Evolutionary conservation across 2,329 filamentous ascomycete genomes (phyloP).

Genomic region (Plenodomus tracheiphilus): DNA sequence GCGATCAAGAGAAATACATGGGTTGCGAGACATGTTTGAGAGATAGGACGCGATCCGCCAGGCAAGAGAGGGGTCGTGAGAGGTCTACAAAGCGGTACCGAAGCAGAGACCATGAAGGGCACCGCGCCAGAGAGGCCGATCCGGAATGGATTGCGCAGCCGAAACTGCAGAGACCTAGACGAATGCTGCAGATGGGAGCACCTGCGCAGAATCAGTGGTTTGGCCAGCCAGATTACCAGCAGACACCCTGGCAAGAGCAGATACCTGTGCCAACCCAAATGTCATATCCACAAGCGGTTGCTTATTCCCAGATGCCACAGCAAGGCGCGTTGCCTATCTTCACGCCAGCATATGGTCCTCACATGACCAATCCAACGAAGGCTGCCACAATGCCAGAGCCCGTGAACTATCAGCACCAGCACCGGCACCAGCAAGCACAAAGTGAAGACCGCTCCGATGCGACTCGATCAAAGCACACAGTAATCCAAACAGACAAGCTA

Average conservation of each 20-base stretch:
- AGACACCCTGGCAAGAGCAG: constrained; percentile 3
- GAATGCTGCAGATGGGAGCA: constrained; percentile 1
- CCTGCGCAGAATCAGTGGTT: constrained; percentile 2
- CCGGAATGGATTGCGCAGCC: background rate
- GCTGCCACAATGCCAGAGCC: constrained; percentile 1
- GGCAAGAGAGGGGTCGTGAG: constrained; percentile 3
- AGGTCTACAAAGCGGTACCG: constrained; percentile 2
- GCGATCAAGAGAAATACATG: constrained; percentile 1
- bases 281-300: background rate
- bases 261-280: background rate
- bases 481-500: background rate
- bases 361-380: background rate
- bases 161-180: constrained; percentile 1
- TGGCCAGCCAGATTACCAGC: background rate
- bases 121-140: background rate
- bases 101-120: background rate
- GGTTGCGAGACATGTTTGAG: background rate
- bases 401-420: constrained; percentile 1
- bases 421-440: constrained; percentile 2
- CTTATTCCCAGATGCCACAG: background rate
- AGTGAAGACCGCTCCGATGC: constrained; percentile 1
- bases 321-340: background rate
- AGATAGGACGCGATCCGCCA: constrained; percentile 4
- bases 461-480: constrained; percentile 1
- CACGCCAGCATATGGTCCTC: background rate